Evolutionary conservation across 202 grass and related monocot species (phyloP), one percentile per base, ranked within the genome.

Genomic region (Digitaria exilis): DNA sequence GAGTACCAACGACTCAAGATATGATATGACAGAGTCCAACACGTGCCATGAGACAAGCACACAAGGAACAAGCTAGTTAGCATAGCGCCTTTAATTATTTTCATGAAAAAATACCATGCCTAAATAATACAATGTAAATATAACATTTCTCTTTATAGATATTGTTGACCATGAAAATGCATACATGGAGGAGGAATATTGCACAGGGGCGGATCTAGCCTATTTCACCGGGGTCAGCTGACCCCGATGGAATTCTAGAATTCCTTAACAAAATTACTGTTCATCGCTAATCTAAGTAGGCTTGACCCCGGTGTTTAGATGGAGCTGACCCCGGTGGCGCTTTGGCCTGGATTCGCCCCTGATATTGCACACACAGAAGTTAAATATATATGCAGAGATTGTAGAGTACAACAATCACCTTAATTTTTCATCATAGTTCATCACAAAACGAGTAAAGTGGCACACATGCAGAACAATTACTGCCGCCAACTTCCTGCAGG

Each of bases 391-490:
- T n/a, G n/a, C n/a, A n/a, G n/a, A n/a, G n/a, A n/a, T n/a, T n/a
- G n/a, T n/a, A 78, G 17, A 32, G 31, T 75, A 49, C 69, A 86
- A 30, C 2, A 74, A 46, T 14, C 5, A 31, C n/a, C n/a, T n/a
- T n/a, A 58, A 28, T 80, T 55, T 64, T 9, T 69, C 39, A 64
- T 77, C 17, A 35, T 74, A 35, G 11, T 86, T 44, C 49, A 18
- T 48, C 52, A 61, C 41, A 61, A 51, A 73, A 68, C 22, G 13
- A 6, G 9, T 21, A 63, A 34, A 34, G 65, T 9, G 87, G 15
- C 50, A 68, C 43, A 45, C 76, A 34, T 24, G 60, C 51, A 30
- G 28, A 49, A 76, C 81, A 80, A 69, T 70, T 76, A 10, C 2
- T 62, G 42, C 69, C 9, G 31, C 76, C 34, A 43, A 67, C 59